A percentile compares a stretch with the other conserved stretches of the same genome.
phyloP scores from a whole-genome alignment of 768 basidiomycete species.

The Lyophyllum atratum region DNA sequence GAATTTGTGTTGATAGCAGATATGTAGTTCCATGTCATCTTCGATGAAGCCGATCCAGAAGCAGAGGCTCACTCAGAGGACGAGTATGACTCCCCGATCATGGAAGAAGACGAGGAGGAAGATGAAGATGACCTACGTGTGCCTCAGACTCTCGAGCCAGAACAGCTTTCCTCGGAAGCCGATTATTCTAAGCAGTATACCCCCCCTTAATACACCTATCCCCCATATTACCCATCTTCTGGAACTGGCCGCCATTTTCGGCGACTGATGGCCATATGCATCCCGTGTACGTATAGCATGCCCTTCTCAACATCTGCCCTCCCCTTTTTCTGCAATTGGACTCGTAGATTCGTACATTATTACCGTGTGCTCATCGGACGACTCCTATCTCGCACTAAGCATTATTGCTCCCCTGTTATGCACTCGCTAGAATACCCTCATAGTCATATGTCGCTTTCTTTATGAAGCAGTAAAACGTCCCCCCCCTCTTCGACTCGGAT shows the following conservation, averaged over 20 bases:
- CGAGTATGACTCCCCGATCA: slow-evolving; percentile 65
- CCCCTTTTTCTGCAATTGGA: slow-evolving; percentile 2
- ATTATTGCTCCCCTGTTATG: slow-evolving; percentile 15
- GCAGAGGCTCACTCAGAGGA: slow-evolving; percentile 64
- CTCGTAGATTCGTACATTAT: slow-evolving; percentile 16
- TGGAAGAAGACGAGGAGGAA: slow-evolving; percentile 70
- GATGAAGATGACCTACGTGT: slow-evolving; percentile 16
- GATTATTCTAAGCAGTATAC: slow-evolving; percentile 20
- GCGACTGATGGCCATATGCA: slow-evolving; percentile 9
- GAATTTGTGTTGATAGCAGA: slow-evolving; percentile 1
- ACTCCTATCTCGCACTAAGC: slow-evolving; percentile 13
- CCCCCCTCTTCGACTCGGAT: not conserved
- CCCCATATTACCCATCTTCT: slow-evolving; percentile 2
- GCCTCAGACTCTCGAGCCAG: slow-evolving; percentile 16
- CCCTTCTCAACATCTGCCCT: not conserved
- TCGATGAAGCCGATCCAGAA: slow-evolving; percentile 68
- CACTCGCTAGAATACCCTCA: slow-evolving; percentile 17
- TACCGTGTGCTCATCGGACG: slow-evolving; percentile 16
- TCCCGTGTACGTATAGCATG: slow-evolving; percentile 14
- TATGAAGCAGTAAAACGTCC: not conserved
- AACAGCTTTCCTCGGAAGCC: slow-evolving; percentile 13
- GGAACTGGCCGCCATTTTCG: slow-evolving; percentile 8
- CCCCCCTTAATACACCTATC: slow-evolving; percentile 16
- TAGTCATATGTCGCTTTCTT: slow-evolving; percentile 1
- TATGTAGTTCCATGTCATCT: slow-evolving; percentile 63